Conservation (phyloP, 768 basidiomycete species). For the Arthromyces matolae region DNA sequence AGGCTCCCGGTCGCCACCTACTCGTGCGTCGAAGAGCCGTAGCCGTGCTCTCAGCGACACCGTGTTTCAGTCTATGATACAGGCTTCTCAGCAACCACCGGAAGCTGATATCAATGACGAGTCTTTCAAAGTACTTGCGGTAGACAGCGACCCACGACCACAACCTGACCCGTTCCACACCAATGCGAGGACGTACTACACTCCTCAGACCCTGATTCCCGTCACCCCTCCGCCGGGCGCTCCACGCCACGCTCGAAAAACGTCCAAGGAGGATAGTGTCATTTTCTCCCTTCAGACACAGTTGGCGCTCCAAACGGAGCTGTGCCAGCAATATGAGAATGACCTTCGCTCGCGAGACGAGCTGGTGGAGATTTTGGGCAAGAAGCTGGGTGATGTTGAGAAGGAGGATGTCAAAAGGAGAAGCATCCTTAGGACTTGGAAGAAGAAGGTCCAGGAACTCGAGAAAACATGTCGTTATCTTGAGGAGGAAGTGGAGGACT, state of each 20-base stretch:
- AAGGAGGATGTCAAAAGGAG: constrained; percentile 62
- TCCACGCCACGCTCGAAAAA: constrained; percentile 47
- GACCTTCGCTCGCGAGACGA: constrained; percentile 75
- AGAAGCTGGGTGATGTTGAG: constrained; percentile 52
- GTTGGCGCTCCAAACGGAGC: constrained; percentile 67
- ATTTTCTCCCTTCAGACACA: constrained; percentile 75
- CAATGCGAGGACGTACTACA: constrained; percentile 73
- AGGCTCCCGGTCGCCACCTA: constrained; percentile 18
- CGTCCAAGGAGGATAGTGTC: constrained; percentile 67
- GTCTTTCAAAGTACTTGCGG: constrained; percentile 42
- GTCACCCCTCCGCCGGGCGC: constrained; percentile 53
- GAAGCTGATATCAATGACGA: constrained; percentile 68
- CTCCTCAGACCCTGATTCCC: constrained; percentile 70
- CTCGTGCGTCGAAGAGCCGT: constrained; percentile 35
- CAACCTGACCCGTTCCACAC: constrained; percentile 73
- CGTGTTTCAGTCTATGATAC: constrained; percentile 56
- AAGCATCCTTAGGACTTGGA: constrained; percentile 55
- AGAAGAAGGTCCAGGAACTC: constrained; percentile 73
- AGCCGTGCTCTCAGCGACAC: constrained; percentile 61
- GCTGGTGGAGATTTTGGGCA: constrained; percentile 56
- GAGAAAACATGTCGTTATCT: constrained; percentile 62
- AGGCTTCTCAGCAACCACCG: constrained; percentile 36
- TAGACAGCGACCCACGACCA: constrained; percentile 38
- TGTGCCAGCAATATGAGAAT: constrained; percentile 73
- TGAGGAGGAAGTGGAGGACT: constrained; percentile 87